phyloP scores from a whole-genome alignment of 2,329 filamentous ascomycete species.

The Tolypocladium cylindrosporum region DNA sequence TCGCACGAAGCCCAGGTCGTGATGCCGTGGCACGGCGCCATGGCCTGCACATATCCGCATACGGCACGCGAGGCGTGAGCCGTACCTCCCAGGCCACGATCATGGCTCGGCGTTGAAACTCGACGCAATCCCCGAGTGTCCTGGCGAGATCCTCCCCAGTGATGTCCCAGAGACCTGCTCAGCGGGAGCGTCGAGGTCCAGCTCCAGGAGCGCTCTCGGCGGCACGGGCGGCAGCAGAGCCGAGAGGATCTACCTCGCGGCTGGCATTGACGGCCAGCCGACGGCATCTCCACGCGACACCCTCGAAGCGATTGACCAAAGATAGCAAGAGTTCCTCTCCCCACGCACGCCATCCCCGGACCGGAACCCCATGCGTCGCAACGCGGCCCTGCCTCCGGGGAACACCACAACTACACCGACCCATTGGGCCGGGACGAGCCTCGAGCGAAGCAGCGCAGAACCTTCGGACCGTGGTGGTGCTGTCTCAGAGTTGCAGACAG shows the following conservation, averaged over 20 bases:
- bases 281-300: background rate
- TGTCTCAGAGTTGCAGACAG: slow-evolving; percentile 1
- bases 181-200: background rate
- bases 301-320: slow-evolving; percentile 1
- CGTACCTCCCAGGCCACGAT: background rate
- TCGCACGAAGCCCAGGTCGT: background rate
- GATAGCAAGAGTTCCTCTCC: background rate
- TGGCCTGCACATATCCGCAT: slow-evolving; percentile 1
- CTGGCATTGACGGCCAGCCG: background rate
- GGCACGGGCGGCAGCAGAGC: background rate
- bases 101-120: background rate
- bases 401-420: background rate
- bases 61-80: background rate
- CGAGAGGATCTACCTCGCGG: background rate
- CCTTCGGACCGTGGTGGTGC: background rate
- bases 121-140: no score
- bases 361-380: background rate
- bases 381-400: background rate
- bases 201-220: background rate
- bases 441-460: background rate
- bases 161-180: background rate
- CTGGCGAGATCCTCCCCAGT: background rate
- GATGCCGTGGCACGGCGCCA: background rate
- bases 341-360: background rate
- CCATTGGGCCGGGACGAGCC: slow-evolving; percentile 3